Conservation (phyloP, 768 basidiomycete species). For the Podaxis carcinomalis region DNA sequence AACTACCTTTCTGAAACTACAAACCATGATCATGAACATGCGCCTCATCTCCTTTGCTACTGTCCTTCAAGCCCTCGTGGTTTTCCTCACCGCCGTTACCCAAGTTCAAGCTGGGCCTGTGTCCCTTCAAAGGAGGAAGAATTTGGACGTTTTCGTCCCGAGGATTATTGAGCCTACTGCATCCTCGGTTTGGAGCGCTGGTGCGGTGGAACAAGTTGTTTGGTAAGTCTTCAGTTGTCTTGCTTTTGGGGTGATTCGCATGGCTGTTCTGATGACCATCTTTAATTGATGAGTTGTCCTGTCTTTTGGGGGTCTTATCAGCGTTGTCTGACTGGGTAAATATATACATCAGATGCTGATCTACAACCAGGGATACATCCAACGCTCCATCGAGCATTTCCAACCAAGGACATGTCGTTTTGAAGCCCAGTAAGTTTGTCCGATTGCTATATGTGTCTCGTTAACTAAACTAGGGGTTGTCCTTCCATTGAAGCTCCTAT, state of each 20-base stretch:
- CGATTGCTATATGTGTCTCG: constrained; percentile 16
- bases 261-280: too few relatives aligned
- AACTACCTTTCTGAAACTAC: constrained; percentile 1
- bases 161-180: constrained; percentile 23
- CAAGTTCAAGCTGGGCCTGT: constrained; percentile 19
- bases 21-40: constrained; percentile 15
- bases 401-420: constrained; percentile 29
- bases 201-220: constrained; percentile 20
- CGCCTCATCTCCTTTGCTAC: constrained; percentile 20
- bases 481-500: constrained; percentile 21
- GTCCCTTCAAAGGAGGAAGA: constrained; percentile 18
- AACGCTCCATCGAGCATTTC: constrained; percentile 37
- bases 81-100: constrained; percentile 19
- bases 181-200: constrained; percentile 25
- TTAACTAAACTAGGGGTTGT: constrained; percentile 6
- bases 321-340: neutral
- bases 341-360: neutral
- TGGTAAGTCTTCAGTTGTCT: constrained; percentile 22
- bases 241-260: too few relatives aligned
- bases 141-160: constrained; percentile 28
- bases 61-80: constrained; percentile 20
- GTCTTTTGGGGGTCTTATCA: too few relatives aligned
- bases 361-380: constrained; percentile 30
- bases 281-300: too few relatives aligned
- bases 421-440: constrained; percentile 25